Evolutionary conservation across 2,329 filamentous ascomycete species (phyloP), one percentile per base, ranked within the genome.

Genomic region (Trichophyton schoenleinii): DNA sequence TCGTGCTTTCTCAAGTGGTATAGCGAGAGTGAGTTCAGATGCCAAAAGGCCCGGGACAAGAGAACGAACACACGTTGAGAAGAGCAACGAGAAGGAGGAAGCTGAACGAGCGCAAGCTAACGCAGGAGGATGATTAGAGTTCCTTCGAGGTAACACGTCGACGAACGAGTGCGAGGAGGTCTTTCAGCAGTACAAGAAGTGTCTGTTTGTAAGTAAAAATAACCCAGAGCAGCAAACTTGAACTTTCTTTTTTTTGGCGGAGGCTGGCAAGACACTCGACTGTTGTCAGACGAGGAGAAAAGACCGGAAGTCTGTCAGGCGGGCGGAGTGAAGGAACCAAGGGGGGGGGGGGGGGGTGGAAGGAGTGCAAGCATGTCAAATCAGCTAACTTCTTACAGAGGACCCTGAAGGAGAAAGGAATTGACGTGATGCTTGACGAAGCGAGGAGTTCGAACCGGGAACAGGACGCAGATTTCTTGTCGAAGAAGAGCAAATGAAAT

Each of bases 1-100:
- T 91, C 87, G 59, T 99, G 94, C 77, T 99, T 99, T 73, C 79
- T 99, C 66, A 97, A 96, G 77, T 99, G 94, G 94, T 99, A 99
- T 75, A 96, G 91, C 72, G 94, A 99, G 77, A 97, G 94, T 96
- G 80, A 63, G 87, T 74, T 31, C 2, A 28, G 6, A 28, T 66
- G 28, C 60, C 58, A 31, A n/a, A n/a, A 25, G 44, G 11, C 41
- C 18, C 41, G n/a, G 46, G 49, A 55, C 49, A 55, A 28, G 15
- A 55, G 49, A 42, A 60, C 25, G 4, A 28, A 28, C 25, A 28
- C 25, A 28, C 4, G 25, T 28, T 28, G 46, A 62, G 61, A 22
- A 48, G 20, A 22, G 44, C 34, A 36, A 36, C 34, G 34, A 36
- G 34, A 36, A 36, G 34, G 20, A 48, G 18, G 44, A 48, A 49